Evolutionary conservation across 2,329 filamentous ascomycete genomes (phyloP).

Genomic region (Aspergillus sojae): DNA sequence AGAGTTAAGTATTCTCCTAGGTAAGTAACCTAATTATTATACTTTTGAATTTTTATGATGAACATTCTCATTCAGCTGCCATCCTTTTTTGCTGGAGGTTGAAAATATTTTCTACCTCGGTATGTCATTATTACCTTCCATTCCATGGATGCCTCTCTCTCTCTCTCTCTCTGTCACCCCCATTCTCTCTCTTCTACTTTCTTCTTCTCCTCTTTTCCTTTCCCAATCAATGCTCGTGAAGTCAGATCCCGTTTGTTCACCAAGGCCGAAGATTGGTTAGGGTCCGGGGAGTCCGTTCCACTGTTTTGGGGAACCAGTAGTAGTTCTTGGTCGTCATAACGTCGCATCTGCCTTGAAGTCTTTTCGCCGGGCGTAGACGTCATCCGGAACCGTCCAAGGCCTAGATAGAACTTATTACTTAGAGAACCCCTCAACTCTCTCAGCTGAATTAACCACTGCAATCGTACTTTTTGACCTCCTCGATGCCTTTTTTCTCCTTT

Average conservation of each 20-base stretch:
- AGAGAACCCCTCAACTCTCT: slow-evolving; percentile 14
- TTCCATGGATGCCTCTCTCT: not conserved
- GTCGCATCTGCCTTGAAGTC: slow-evolving; percentile 19
- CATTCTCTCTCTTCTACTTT: not conserved
- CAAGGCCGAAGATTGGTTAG: not conserved
- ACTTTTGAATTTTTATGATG: not conserved
- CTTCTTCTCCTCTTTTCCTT: not conserved
- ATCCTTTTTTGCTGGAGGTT: not conserved
- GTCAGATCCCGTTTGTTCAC: not conserved
- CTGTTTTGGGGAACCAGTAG: slow-evolving; percentile 3
- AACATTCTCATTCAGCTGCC: not conserved
- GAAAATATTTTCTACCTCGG: not conserved
- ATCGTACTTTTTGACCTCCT: not conserved
- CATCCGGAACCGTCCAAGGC: slow-evolving; percentile 31
- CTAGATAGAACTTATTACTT: not conserved
- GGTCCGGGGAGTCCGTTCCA: slow-evolving; percentile 15
- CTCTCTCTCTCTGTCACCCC: not conserved
- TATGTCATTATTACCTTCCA: not conserved
- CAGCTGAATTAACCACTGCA: not conserved
- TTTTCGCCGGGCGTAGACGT: slow-evolving; percentile 36
- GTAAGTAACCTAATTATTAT: not conserved
- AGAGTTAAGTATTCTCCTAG: not conserved
- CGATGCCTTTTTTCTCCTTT: not conserved
- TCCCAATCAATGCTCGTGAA: not conserved
- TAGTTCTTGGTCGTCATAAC: slow-evolving; percentile 22